Evolutionary conservation across 2,329 filamentous ascomycete species (phyloP), one percentile per base, ranked within the genome.

Genomic region (Lachnellula cervina): DNA sequence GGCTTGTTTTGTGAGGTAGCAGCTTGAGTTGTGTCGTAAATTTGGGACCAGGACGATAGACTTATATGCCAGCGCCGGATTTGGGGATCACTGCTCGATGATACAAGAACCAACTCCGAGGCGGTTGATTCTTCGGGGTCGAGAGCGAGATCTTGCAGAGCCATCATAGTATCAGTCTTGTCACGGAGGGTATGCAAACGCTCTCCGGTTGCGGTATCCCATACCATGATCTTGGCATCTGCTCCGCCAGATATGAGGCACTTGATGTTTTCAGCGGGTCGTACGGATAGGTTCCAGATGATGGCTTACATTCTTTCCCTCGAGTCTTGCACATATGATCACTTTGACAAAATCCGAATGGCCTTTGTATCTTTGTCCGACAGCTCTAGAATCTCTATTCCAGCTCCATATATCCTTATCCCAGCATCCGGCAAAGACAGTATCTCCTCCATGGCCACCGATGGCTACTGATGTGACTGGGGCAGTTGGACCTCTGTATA

Each of bases 321-420:
- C 75, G 5, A 95, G 66, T 23, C 74, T 80, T 13, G 81, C 77
- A 63, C 80, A 84, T 14, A 88, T 73, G 3, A 97, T 75, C 4
- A 88, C 79, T 73, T 97, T 97, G 65, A 99, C 88, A 68, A 99
- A 99, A 73, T 99, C 94, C 1, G 81, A 78, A 71, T 97, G 93
- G 4, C 90, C 91, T 56, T 80, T 80, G 63, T 86, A 91, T 60
- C 78, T 84, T 59, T 75, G 79, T n/a, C 75, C 76, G 1, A 76
- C 73, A 32, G 76, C 70, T 44, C 76, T 77, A 3, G 82, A 82
- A 17, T 78, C 74, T 34, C 87, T 74, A 65, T 89, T 80, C 88
- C 90, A 97, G 34, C 87, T 88, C 86, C 91, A 96, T 56, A 97
- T 81, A 19, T 83, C 80, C 74, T 96, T 96, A 74, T 99, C 93